A percentile compares a stretch with the other conserved stretches of the same genome.
phyloP scores from a whole-genome alignment of 2,329 filamentous ascomycete species.

The Cadophora sp. region DNA sequence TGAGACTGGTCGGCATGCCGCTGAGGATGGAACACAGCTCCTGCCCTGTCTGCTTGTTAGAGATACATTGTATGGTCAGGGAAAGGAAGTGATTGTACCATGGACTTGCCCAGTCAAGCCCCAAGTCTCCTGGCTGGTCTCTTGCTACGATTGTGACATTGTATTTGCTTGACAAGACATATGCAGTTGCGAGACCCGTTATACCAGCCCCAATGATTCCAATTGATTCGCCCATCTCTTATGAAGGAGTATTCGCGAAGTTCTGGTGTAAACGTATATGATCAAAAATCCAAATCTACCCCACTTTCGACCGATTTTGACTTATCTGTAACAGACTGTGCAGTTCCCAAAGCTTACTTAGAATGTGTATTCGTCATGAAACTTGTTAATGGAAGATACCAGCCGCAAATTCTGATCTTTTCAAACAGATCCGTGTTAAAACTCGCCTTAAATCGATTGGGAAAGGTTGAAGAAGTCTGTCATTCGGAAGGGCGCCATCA shows the following conservation, averaged over 20 bases:
- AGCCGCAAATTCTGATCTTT: neutral
- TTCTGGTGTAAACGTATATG: neutral
- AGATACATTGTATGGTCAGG: neutral
- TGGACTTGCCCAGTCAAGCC: constrained; percentile 38
- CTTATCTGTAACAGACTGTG: neutral
- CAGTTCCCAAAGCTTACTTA: neutral
- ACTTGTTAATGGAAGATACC: neutral
- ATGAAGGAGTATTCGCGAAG: neutral
- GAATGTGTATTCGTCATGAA: neutral
- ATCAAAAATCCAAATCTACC: neutral
- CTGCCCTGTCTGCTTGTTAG: constrained; percentile 33
- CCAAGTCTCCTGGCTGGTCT: constrained; percentile 38
- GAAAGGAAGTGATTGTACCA: constrained; percentile 28
- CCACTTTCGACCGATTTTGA: constrained; percentile 2
- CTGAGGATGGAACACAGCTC: constrained; percentile 40
- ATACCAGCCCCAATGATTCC: constrained; percentile 38
- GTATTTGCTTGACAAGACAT: constrained; percentile 34
- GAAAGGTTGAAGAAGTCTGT: neutral
- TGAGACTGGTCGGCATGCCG: constrained; percentile 19
- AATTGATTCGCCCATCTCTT: constrained; percentile 28
- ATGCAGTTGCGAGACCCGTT: constrained; percentile 37
- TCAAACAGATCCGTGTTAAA: neutral
- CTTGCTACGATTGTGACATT: constrained; percentile 38
- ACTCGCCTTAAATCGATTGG: neutral
- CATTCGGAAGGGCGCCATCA: neutral